Evolutionary conservation across 2,329 filamentous ascomycete species (phyloP).

Genomic region (Graphium sp.): DNA sequence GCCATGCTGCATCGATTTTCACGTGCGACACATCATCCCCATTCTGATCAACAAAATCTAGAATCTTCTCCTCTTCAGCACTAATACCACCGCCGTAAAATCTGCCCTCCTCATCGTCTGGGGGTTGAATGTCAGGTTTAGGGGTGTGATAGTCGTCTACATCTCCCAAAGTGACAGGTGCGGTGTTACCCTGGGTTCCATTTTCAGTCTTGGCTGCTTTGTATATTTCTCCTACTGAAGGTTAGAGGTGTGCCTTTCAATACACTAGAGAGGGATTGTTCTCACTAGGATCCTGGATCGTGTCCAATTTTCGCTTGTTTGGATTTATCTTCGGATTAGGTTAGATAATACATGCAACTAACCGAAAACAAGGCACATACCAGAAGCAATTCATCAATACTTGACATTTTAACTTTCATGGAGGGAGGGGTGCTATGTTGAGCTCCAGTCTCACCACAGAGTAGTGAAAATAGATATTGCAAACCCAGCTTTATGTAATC

Average conservation of each 20-base stretch:
- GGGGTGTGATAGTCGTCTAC: slow-evolving; percentile 33
- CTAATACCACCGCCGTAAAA: slow-evolving; percentile 92
- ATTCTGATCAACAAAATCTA: slow-evolving; percentile 64
- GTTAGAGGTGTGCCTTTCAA: not conserved
- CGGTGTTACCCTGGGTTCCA: slow-evolving; percentile 23
- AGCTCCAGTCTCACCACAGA: not conserved
- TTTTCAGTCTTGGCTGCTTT: slow-evolving; percentile 39
- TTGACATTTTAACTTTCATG: slow-evolving; percentile 33
- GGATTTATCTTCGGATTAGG: slow-evolving; percentile 8
- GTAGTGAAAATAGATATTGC: too few relatives aligned
- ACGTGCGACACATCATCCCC: slow-evolving; percentile 34
- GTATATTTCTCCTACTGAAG: slow-evolving; percentile 37
- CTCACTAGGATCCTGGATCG: slow-evolving; percentile 45
- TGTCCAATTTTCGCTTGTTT: slow-evolving; percentile 48
- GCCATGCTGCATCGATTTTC: slow-evolving; percentile 70
- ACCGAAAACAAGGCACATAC: slow-evolving; percentile 9
- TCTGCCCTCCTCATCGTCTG: slow-evolving; percentile 56
- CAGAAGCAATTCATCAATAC: slow-evolving; percentile 43
- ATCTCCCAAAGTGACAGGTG: slow-evolving; percentile 27
- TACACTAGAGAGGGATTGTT: slow-evolving; percentile 4
- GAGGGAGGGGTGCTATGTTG: too few relatives aligned
- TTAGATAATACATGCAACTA: not conserved
- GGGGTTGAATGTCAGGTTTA: slow-evolving; percentile 24
- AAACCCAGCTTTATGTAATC: too few relatives aligned
- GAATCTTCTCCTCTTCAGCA: slow-evolving; percentile 59